These are phyloP conservation scores for Cochlearia excelsa DNA, from an alignment of 345 rosid species.

Conservation along the genomic window DNA sequence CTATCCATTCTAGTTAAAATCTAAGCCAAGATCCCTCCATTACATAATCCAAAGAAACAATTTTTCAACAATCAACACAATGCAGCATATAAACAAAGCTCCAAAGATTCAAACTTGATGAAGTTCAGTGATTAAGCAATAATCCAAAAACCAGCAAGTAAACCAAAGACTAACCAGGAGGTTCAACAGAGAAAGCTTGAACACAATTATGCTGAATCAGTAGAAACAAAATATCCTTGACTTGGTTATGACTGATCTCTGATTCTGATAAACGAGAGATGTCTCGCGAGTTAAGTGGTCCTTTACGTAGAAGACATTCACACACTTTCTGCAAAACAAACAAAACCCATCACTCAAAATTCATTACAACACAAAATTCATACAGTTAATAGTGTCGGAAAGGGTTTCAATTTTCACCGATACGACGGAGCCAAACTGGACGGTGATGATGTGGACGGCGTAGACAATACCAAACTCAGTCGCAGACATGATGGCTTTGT, in stretches of 20 bases:
- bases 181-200: slow-evolving; percentile 62
- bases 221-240: slow-evolving; percentile 61
- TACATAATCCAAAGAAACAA: not conserved
- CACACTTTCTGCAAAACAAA: slow-evolving; percentile 63
- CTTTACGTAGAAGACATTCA: slow-evolving; percentile 71
- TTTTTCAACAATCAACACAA: not conserved
- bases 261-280: slow-evolving; percentile 43
- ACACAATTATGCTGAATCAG: slow-evolving; percentile 85
- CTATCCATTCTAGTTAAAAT: not conserved
- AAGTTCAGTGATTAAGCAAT: too few species aligned
- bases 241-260: slow-evolving; percentile 45
- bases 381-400: not conserved
- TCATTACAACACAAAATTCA: not conserved
- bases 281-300: slow-evolving; percentile 48
- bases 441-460: slow-evolving; percentile 68
- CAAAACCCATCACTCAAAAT: not conserved
- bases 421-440: slow-evolving; percentile 75
- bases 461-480: slow-evolving; percentile 55
- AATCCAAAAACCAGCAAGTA: not conserved
- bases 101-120: too few species aligned
- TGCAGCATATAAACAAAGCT: not conserved
- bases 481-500: slow-evolving; percentile 32
- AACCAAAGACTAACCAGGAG: slow-evolving; percentile 33
- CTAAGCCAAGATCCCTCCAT: not conserved
- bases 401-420: slow-evolving; percentile 46